phyloP scores from a whole-genome alignment of 192 early-diverging fungal genomes.

The Coemansia sp. region DNA sequence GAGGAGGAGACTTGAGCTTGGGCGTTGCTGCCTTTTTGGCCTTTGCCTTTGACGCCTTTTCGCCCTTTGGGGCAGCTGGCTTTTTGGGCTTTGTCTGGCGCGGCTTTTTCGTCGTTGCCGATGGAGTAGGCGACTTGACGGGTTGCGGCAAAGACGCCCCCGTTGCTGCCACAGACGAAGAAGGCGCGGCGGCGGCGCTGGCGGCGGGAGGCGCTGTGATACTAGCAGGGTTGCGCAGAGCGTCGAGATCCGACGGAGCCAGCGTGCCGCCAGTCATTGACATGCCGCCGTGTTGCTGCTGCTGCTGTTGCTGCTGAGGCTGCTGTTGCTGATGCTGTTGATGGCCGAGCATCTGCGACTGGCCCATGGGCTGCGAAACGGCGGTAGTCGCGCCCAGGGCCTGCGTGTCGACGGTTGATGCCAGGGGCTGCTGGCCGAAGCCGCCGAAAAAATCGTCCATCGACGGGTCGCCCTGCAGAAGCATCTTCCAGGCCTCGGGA shows the following conservation, averaged over 20 bases:
- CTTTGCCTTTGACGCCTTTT: constrained; percentile 17
- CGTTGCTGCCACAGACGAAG: constrained; percentile 3
- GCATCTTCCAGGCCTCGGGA: constrained; percentile 38
- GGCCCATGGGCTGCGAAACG: not conserved
- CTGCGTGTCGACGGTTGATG: constrained; percentile 1
- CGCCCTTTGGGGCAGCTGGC: constrained; percentile 17
- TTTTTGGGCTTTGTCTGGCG: constrained; percentile 43
- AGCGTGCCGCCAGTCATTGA: constrained; percentile 18
- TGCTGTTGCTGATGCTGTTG: constrained; percentile 7
- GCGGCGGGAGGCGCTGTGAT: not conserved
- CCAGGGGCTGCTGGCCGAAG: not conserved
- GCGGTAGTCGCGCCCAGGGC: not conserved
- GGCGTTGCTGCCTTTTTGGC: constrained; percentile 36
- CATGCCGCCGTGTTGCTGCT: not conserved
- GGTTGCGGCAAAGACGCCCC: not conserved
- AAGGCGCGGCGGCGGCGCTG: not conserved
- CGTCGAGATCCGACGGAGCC: constrained; percentile 42
- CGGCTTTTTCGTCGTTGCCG: constrained; percentile 33
- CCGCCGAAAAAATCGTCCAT: constrained; percentile 32
- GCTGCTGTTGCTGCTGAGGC: too few relatives aligned
- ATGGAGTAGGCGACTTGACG: not conserved
- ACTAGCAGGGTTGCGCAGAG: constrained; percentile 3
- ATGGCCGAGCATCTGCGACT: not conserved
- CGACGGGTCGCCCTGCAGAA: constrained; percentile 34
- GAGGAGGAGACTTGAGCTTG: constrained; percentile 48